Conservation (phyloP, 805 yeast species). For the Candida dajiaensis region DNA sequence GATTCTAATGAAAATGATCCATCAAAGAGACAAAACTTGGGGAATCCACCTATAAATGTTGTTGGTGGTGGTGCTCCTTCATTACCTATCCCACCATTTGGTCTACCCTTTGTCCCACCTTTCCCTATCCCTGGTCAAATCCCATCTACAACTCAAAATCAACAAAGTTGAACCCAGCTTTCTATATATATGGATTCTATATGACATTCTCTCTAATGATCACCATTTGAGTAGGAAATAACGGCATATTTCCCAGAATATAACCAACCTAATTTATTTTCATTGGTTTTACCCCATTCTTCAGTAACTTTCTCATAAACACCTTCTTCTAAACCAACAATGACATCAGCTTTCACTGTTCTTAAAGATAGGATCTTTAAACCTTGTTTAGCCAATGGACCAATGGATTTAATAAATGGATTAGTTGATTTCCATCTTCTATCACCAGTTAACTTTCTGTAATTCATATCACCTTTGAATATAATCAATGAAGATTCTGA, state of each 20-base stretch:
- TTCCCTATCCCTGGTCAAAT: conserved; percentile 27
- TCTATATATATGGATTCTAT: too few species aligned
- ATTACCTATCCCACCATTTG: conserved; percentile 12
- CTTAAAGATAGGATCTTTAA: conserved; percentile 71
- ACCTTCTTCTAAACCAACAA: conserved; percentile 76
- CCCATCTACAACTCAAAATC: neutral
- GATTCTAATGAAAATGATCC: conserved; percentile 8
- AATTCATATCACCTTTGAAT: conserved; percentile 94
- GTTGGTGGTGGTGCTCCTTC: neutral
- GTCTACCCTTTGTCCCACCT: conserved; percentile 21
- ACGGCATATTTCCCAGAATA: conserved; percentile 94
- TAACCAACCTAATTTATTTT: conserved; percentile 73
- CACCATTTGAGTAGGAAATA: conserved; percentile 49
- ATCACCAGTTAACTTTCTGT: conserved; percentile 91
- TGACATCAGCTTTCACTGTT: conserved; percentile 95
- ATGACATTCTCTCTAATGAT: conserved; percentile 9
- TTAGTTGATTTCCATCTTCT: conserved; percentile 82
- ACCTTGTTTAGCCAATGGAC: conserved; percentile 55
- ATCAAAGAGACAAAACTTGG: conserved; percentile 12
- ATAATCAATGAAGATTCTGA: conserved; percentile 62
- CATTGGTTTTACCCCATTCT: conserved; percentile 56
- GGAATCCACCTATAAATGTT: too few species aligned
- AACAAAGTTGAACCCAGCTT: too few species aligned
- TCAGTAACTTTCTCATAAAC: conserved; percentile 60
- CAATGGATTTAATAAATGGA: conserved; percentile 65